These are phyloP conservation scores for Lolium rigidum DNA, from an alignment of 176 grass and related monocot species.

Conservation along the genomic window DNA sequence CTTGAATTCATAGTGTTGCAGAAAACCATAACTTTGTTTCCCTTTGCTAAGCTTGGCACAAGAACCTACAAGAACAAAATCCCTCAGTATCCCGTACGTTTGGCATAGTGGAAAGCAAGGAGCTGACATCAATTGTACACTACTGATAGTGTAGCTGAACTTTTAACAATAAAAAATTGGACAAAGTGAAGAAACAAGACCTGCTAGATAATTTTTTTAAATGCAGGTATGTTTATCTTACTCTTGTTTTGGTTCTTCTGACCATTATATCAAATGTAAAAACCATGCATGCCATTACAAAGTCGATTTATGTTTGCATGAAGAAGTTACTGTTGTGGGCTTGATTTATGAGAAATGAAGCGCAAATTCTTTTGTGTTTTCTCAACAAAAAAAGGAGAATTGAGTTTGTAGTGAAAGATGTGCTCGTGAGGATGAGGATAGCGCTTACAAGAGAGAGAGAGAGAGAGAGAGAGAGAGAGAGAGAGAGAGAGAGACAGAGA, in stretches of 20 bases:
- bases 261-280: background rate
- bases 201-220: background rate
- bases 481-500: conserved; percentile 1
- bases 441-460: background rate
- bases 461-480: background rate
- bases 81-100: background rate
- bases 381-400: too few species aligned
- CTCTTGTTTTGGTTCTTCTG: background rate
- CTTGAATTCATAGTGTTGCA: conserved; percentile 99
- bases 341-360: background rate
- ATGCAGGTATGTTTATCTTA: background rate
- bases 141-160: background rate
- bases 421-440: background rate
- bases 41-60: conserved; percentile 93
- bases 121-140: conserved; percentile 10
- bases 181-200: conserved; percentile 1
- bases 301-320: background rate
- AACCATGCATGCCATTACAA: background rate
- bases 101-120: background rate
- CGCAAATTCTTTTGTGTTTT: too few species aligned
- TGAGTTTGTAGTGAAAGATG: conserved; percentile 2
- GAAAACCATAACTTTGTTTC: conserved; percentile 97
- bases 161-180: background rate
- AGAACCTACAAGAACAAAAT: conserved; percentile 68
- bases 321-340: background rate